These are phyloP conservation scores for Grifola frondosa DNA, from an alignment of 1,284 basidiomycete species.

Conservation along the genomic window DNA sequence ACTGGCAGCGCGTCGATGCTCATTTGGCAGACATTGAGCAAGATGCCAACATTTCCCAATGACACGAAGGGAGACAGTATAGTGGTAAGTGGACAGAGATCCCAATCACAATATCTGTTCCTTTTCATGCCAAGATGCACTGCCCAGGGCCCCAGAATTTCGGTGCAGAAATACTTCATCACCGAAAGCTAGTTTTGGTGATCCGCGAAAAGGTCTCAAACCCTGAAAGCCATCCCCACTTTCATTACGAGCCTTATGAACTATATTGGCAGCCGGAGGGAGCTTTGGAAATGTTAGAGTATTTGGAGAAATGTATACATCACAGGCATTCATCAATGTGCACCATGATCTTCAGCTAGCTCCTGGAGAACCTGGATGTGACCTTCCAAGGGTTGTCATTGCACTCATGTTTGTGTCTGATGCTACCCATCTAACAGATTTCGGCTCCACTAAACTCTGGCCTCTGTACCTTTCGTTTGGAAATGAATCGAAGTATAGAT, in stretches of 20 bases:
- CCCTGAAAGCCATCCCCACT: neutral
- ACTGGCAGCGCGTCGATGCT: too few relatives aligned
- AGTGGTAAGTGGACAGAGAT: too few relatives aligned
- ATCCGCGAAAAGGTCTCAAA: neutral
- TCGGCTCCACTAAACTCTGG: conserved; percentile 30
- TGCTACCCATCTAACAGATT: conserved; percentile 8
- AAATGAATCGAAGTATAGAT: conserved; percentile 29
- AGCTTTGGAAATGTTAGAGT: neutral
- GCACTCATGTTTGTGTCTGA: conserved; percentile 4
- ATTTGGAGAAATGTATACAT: neutral
- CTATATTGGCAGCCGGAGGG: neutral
- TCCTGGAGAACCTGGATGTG: neutral
- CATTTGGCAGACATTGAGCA: too few relatives aligned
- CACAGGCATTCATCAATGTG: neutral
- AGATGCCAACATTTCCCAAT: too few relatives aligned
- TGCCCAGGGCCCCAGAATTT: too few relatives aligned
- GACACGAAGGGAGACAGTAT: too few relatives aligned
- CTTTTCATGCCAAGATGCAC: too few relatives aligned
- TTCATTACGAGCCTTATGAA: neutral
- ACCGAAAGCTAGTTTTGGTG: too few relatives aligned
- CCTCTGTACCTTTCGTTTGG: conserved; percentile 32
- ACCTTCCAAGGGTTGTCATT: neutral
- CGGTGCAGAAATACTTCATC: too few relatives aligned
- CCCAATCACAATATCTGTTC: too few relatives aligned
- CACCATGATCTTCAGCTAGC: conserved; percentile 7